Evolutionary conservation across 1,284 basidiomycete genomes (phyloP).

Genomic region (Vanrija pseudolonga): DNA sequence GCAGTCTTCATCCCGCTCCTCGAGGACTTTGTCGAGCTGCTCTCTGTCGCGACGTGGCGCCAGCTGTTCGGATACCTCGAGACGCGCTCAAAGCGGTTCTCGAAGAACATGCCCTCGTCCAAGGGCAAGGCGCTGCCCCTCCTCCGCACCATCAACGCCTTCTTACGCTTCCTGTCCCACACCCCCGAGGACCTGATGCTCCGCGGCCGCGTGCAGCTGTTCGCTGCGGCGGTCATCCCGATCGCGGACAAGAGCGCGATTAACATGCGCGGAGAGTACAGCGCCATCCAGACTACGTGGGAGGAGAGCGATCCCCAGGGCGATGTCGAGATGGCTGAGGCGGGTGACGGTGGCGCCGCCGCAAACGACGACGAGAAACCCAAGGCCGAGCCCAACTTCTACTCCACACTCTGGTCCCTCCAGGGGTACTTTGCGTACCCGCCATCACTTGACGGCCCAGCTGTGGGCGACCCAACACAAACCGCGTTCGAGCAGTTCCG

Average conservation of each 20-base stretch:
- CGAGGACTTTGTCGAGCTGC: slow-evolving; percentile 43
- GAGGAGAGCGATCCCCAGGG: slow-evolving; percentile 19
- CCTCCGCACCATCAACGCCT: slow-evolving; percentile 41
- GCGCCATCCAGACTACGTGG: slow-evolving; percentile 38
- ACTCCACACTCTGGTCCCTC: slow-evolving; percentile 46
- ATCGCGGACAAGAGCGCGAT: slow-evolving; percentile 46
- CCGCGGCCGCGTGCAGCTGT: slow-evolving; percentile 41
- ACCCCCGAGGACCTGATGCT: slow-evolving; percentile 43
- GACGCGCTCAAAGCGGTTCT: slow-evolving; percentile 39
- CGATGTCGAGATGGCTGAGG: slow-evolving; percentile 6
- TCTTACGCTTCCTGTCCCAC: slow-evolving; percentile 36
- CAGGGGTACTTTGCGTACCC: slow-evolving; percentile 47
- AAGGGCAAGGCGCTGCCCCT: slow-evolving; percentile 44
- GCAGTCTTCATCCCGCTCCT: slow-evolving; percentile 41
- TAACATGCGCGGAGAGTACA: slow-evolving; percentile 44
- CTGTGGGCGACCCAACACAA: slow-evolving; percentile 15
- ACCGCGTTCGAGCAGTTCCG: slow-evolving; percentile 38
- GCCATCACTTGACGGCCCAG: slow-evolving; percentile 37
- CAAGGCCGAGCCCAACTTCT: slow-evolving; percentile 34
- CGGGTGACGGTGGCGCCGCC: not conserved
- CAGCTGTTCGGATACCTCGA: slow-evolving; percentile 41
- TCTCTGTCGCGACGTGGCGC: slow-evolving; percentile 38
- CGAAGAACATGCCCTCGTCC: slow-evolving; percentile 43
- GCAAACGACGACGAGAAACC: not conserved
- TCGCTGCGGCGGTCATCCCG: slow-evolving; percentile 39